Evolutionary conservation across 2,329 filamentous ascomycete genomes (phyloP).

Genomic region (Exophiala sp.): DNA sequence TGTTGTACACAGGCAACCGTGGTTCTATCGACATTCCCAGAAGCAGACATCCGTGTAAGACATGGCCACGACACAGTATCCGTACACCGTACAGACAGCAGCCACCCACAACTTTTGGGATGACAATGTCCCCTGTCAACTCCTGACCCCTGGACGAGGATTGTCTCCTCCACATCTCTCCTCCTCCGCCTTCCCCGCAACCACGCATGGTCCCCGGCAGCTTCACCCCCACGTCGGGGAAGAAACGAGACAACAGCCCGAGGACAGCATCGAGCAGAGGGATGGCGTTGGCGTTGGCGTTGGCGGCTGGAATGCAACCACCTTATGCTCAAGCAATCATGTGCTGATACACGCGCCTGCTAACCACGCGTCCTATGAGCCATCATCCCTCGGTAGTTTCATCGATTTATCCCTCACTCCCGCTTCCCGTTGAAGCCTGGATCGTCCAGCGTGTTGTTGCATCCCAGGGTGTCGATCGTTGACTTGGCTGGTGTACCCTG

Average conservation of each 20-base stretch:
- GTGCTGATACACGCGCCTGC: neutral
- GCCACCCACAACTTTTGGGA: no score
- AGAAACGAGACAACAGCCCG: neutral
- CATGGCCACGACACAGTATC: neutral
- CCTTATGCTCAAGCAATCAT: neutral
- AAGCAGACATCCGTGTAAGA: neutral
- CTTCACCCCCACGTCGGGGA: constrained; percentile 11
- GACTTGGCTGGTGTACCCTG: neutral
- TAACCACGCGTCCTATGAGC: no score
- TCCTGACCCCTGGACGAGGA: no score
- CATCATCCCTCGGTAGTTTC: constrained; percentile 9
- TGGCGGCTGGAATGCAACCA: constrained; percentile 5
- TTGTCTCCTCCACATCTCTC: neutral
- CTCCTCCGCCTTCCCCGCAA: constrained; percentile 3
- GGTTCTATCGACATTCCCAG: neutral
- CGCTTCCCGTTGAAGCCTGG: neutral
- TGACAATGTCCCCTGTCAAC: neutral
- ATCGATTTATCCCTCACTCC: constrained; percentile 4
- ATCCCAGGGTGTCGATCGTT: neutral
- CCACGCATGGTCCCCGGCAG: neutral
- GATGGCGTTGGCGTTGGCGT: neutral
- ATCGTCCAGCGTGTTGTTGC: neutral
- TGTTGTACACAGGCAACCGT: neutral
- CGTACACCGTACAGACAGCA: no score
- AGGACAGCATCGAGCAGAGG: neutral